Percentiles rank a stretch among this genome's conserved stretches.
Evolutionary conservation across 2,329 filamentous ascomycete genomes (phyloP).

Genomic region (Huntiella omanensis): DNA sequence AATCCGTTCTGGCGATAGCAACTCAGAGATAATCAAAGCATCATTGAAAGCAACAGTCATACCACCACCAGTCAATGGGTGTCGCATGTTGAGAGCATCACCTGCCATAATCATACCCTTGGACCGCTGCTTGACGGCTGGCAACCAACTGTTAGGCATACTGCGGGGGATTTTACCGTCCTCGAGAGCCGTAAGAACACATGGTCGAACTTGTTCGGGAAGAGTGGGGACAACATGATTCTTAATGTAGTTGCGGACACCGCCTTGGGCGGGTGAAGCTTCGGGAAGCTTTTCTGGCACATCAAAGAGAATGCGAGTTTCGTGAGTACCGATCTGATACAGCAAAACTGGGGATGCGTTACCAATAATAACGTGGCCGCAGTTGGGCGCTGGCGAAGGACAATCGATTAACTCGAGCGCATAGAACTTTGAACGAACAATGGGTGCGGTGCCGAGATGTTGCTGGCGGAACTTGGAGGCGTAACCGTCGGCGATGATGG

Average conservation of each 20-base stretch:
- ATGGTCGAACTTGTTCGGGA: conserved; percentile 50
- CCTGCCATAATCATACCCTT: conserved; percentile 64
- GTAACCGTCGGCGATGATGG: conserved; percentile 83
- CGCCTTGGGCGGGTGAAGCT: conserved; percentile 55
- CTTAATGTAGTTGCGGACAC: conserved; percentile 66
- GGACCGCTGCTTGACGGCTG: conserved; percentile 40
- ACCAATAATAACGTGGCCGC: conserved; percentile 77
- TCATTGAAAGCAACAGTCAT: conserved; percentile 98
- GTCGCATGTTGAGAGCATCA: conserved; percentile 98
- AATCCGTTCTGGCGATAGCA: conserved; percentile 52
- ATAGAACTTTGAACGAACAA: conserved; percentile 76
- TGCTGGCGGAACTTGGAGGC: conserved; percentile 77
- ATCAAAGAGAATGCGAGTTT: conserved; percentile 80
- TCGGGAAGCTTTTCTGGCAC: conserved; percentile 60
- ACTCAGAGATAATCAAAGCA: conserved; percentile 54
- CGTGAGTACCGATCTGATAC: conserved; percentile 91
- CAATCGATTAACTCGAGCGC: conserved; percentile 84
- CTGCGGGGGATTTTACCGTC: conserved; percentile 55
- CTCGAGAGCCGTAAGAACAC: conserved; percentile 58
- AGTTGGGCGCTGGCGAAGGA: conserved; percentile 51
- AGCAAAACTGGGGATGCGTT: conserved; percentile 62
- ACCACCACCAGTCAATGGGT: conserved; percentile 86
- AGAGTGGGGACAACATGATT: conserved; percentile 65
- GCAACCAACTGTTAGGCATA: conserved; percentile 94
- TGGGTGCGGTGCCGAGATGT: conserved; percentile 45